These are phyloP conservation scores for Poteriospumella lacustris DNA, from an alignment of 108 stramenopile genomes.

Conservation along the genomic window DNA sequence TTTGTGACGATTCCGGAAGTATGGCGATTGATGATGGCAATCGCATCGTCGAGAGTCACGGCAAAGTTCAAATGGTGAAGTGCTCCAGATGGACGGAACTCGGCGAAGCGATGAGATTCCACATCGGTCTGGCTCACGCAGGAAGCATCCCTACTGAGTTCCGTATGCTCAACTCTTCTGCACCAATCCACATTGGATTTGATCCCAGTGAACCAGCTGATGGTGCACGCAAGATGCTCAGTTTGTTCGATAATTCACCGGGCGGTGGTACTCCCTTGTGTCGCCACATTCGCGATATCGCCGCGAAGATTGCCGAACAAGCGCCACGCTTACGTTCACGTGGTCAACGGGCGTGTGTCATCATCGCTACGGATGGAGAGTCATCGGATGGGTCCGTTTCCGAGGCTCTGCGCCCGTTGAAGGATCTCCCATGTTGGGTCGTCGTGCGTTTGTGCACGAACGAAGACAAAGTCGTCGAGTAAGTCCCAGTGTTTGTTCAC, in stretches of 20 bases:
- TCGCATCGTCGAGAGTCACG: too few species aligned
- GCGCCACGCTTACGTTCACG: not conserved
- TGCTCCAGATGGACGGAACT: constrained; percentile 14
- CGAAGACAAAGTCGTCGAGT: not conserved
- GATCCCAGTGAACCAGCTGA: not conserved
- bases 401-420: not conserved
- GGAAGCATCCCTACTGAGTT: not conserved
- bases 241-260: not conserved
- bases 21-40: not conserved
- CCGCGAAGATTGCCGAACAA: not conserved
- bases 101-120: not conserved
- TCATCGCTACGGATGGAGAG: constrained; percentile 27
- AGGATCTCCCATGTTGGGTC: not conserved
- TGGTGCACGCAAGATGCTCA: not conserved
- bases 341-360: not conserved
- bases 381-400: not conserved
- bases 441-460: constrained; percentile 6
- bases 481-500: too few species aligned
- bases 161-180: not conserved
- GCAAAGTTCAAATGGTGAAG: too few species aligned
- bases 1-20: constrained; percentile 15
- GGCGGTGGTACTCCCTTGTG: constrained; percentile 9
- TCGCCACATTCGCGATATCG: constrained; percentile 1
- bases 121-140: not conserved
- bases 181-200: not conserved